These are phyloP conservation scores for Oryza brachyantha DNA, from an alignment of 176 grass and related monocot species.

Conservation along the genomic window DNA sequence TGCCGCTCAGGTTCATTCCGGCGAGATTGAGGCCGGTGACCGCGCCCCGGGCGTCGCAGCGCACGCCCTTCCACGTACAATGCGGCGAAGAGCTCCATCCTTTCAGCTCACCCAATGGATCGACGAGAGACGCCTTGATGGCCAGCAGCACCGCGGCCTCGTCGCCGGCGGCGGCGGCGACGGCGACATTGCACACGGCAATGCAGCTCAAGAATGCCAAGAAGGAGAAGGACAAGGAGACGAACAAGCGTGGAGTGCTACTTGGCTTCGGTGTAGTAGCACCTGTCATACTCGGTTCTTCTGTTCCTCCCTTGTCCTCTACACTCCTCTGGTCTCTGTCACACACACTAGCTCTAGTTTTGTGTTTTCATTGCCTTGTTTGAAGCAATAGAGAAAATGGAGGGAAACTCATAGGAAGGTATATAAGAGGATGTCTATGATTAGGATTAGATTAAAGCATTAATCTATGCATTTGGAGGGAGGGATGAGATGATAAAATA, in stretches of 20 bases:
- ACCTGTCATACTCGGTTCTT: conserved; percentile 54
- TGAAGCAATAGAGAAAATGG: conserved; percentile 60
- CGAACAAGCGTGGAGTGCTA: conserved; percentile 43
- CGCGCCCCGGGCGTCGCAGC: conserved; percentile 50
- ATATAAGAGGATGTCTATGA: conserved; percentile 47
- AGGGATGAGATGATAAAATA: conserved; percentile 21
- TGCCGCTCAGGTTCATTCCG: conserved; percentile 74
- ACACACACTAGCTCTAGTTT: not conserved
- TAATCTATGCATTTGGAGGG: conserved; percentile 28
- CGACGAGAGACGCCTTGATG: conserved; percentile 61
- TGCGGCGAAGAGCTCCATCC: conserved; percentile 49
- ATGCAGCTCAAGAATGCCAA: conserved; percentile 42
- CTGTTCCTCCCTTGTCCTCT: conserved; percentile 39
- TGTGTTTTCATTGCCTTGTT: conserved; percentile 44
- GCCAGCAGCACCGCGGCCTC: conserved; percentile 57
- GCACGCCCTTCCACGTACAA: conserved; percentile 78
- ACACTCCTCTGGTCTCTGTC: conserved; percentile 21
- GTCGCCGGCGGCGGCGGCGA: not conserved
- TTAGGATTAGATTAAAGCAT: conserved; percentile 41
- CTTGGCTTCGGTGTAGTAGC: conserved; percentile 39
- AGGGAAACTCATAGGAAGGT: conserved; percentile 51
- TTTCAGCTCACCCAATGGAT: conserved; percentile 48
- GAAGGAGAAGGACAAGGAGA: conserved; percentile 48
- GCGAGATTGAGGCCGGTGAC: conserved; percentile 77
- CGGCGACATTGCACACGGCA: conserved; percentile 37